These are phyloP conservation scores for Rosa persica DNA, from an alignment of 306 rosid genomes.

Conservation along the genomic window DNA sequence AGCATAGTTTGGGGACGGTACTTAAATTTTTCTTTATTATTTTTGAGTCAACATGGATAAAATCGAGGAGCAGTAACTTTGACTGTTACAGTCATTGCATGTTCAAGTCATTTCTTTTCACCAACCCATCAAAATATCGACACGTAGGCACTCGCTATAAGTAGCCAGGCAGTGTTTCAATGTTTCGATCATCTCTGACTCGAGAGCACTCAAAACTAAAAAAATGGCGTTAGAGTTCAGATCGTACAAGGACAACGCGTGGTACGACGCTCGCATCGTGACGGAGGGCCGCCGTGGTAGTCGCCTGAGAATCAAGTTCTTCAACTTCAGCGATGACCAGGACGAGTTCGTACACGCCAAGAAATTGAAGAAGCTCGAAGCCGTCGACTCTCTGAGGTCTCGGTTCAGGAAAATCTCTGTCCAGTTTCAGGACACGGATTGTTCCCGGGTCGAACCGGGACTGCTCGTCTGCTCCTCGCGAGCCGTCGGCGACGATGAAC, in stretches of 20 bases:
- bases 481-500: neutral
- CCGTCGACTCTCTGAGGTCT: neutral
- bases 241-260: neutral
- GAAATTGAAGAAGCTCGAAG: neutral
- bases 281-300: neutral
- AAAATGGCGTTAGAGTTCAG: neutral
- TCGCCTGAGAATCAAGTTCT: constrained; percentile 10
- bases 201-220: neutral
- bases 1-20: no score
- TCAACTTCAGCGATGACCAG: neutral
- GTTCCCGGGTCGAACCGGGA: neutral
- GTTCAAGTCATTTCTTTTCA: no score
- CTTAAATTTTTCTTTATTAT: no score
- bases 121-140: no score
- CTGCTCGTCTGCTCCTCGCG: neutral
- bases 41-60: neutral
- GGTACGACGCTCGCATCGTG: neutral
- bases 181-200: no score
- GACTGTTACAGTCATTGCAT: neutral
- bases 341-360: neutral
- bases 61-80: neutral
- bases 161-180: no score
- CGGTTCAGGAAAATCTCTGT: neutral
- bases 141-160: no score
- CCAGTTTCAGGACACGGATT: neutral